Evolutionary conservation across 1,284 basidiomycete species (phyloP).

Genomic region (Sutorius eximius): DNA sequence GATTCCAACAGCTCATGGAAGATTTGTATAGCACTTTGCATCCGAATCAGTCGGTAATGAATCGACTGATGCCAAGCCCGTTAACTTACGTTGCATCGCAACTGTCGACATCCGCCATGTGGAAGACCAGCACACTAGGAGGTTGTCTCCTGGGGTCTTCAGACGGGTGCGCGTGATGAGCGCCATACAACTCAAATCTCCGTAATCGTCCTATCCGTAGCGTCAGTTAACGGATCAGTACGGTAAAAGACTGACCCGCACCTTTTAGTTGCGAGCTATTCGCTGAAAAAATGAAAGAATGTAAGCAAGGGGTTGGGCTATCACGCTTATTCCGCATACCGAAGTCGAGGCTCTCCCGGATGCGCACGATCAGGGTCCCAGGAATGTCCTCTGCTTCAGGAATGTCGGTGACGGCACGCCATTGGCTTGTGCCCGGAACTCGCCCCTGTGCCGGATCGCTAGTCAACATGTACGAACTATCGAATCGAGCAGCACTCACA

Average conservation of each 20-base stretch:
- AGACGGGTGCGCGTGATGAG: conserved; percentile 77
- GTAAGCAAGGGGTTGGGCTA: background rate
- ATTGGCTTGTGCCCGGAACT: conserved; percentile 62
- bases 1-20: conserved; percentile 78
- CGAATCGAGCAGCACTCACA: conserved; percentile 29
- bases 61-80: background rate
- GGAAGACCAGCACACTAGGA: conserved; percentile 81
- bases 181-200: conserved; percentile 79
- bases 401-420: conserved; percentile 67
- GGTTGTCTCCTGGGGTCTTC: conserved; percentile 78
- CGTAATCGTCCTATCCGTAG: conserved; percentile 65
- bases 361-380: conserved; percentile 68
- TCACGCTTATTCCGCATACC: conserved; percentile 39
- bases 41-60: conserved; percentile 3
- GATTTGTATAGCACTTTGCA: conserved; percentile 75
- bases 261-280: conserved; percentile 87
- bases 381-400: conserved; percentile 65
- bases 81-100: conserved; percentile 80
- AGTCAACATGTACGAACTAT: background rate
- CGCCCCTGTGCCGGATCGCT: conserved; percentile 45
- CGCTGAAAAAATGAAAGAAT: conserved; percentile 48
- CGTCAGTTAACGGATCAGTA: background rate
- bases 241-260: conserved; percentile 22
- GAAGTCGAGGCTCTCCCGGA: conserved; percentile 72
- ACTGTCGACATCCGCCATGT: conserved; percentile 83